Evolutionary conservation across 306 rosid species (phyloP), one percentile per base, ranked within the genome.

Genomic region (Cicer arietinum): DNA sequence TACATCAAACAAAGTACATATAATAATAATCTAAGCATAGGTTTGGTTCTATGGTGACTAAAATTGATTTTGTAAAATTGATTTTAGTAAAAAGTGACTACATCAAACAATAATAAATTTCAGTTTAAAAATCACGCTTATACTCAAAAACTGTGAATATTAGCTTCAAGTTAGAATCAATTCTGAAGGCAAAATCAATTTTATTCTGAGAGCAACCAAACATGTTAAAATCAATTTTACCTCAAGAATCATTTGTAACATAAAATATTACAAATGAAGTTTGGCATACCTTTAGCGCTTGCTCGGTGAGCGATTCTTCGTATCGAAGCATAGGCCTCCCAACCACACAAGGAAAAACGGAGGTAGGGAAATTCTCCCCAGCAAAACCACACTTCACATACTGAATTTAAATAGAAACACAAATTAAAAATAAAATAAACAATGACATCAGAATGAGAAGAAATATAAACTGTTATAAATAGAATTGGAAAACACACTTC

Each of bases 291-390:
- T 92, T 89, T 40, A 92, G 77, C 81, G 85, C 90, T 75, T 94
- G 99, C 53, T 94, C 99, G 10, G 89, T 84, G 66, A 94, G 95
- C 3, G 99, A 92, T 75, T 94, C 99, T 84, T 94, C 99, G 44
- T 94, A 94, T 1, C 99, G 97, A 69, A 94, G 99, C 95, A 92
- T 85, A 1, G 96, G 99, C 82, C 99, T 88, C 35, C 99, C 99
- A 4, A 94, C 99, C 69, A 94, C 99, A 67, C 99, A 92, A 50
- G 99, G 99, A 71, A 94, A 94, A 20, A 94, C 97, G 22, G 99
- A 89, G 1, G 97, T 90, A 8, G 99, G 99, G 35, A 94, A 94
- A 71, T 94, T 94, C 91, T 94, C 97, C 40, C 99, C 97, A 8
- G 99, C 86, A 71, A 94, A 94, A 45, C 99, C 99, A 76, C 99